Conservation (phyloP, 768 basidiomycete genomes). For the Termitomyces sp. region DNA sequence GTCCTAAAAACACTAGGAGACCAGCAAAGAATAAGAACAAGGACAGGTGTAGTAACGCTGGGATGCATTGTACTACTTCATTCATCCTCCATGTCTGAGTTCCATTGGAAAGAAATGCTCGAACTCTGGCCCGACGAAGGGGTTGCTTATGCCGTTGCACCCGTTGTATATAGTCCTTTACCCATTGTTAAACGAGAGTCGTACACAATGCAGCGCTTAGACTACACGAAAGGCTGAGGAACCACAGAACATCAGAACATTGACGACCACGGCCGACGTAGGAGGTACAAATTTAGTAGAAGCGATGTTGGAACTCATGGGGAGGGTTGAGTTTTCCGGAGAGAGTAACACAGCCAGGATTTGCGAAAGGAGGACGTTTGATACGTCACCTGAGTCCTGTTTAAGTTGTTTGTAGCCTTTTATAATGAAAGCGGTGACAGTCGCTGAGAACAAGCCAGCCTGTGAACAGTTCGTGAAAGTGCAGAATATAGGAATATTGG, state of each 20-base stretch:
- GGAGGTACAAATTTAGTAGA: background rate
- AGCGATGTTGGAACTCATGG: background rate
- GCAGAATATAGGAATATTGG: too few relatives aligned
- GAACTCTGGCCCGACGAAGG: background rate
- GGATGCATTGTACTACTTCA: background rate
- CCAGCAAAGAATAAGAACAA: conserved; percentile 6
- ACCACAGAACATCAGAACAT: background rate
- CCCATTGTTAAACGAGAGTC: background rate
- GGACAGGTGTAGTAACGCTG: background rate
- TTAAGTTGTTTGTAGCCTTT: too few relatives aligned
- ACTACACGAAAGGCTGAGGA: background rate
- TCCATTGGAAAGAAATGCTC: background rate
- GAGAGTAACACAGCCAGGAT: too few relatives aligned
- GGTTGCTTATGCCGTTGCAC: background rate
- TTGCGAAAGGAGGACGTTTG: too few relatives aligned
- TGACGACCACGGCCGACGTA: background rate
- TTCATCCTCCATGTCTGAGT: background rate
- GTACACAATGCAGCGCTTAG: background rate
- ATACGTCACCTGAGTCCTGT: too few relatives aligned
- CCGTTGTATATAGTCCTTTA: background rate
- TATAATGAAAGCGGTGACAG: background rate
- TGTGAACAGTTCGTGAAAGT: background rate
- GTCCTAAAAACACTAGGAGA: background rate
- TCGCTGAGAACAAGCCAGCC: background rate
- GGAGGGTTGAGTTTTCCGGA: too few relatives aligned